These are phyloP conservation scores for Eucalyptus pumila DNA, from an alignment of 345 rosid genomes.

Conservation along the genomic window DNA sequence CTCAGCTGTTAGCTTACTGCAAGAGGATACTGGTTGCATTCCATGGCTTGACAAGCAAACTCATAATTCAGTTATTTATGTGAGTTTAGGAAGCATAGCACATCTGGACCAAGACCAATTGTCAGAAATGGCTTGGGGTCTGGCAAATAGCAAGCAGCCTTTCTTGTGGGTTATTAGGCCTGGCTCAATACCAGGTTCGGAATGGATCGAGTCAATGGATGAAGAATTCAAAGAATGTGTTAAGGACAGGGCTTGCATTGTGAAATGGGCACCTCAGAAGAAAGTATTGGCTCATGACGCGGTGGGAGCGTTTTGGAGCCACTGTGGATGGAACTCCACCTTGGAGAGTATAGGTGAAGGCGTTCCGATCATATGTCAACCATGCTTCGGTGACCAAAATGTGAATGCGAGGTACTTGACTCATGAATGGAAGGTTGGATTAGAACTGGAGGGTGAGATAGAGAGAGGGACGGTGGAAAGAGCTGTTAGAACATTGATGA, in stretches of 20 bases:
- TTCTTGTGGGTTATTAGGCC: conserved; percentile 12
- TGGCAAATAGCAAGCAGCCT: conserved; percentile 5
- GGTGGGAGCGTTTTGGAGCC: conserved; percentile 31
- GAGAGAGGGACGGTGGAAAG: conserved; percentile 6
- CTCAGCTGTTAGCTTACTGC: not conserved
- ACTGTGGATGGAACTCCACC: conserved; percentile 44
- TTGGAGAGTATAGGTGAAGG: conserved; percentile 31
- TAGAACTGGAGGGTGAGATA: conserved; percentile 7
- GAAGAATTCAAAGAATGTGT: not conserved
- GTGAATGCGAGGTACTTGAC: conserved; percentile 26
- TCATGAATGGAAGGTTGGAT: conserved; percentile 27
- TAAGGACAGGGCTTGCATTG: conserved; percentile 18
- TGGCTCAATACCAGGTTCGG: not conserved
- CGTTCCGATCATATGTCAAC: conserved; percentile 28
- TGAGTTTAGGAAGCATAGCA: conserved; percentile 12
- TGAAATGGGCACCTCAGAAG: conserved; percentile 37
- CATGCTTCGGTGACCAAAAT: conserved; percentile 18
- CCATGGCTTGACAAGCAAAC: conserved; percentile 9
- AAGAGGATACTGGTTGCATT: conserved; percentile 6
- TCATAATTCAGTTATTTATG: not conserved
- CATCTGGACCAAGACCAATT: not conserved
- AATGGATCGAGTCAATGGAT: not conserved
- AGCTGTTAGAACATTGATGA: conserved; percentile 15
- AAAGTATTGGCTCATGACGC: conserved; percentile 22
- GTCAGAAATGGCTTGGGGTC: conserved; percentile 6